phyloP scores from a whole-genome alignment of 2,329 filamentous ascomycete species.

The Lachnellula subtilissima region DNA sequence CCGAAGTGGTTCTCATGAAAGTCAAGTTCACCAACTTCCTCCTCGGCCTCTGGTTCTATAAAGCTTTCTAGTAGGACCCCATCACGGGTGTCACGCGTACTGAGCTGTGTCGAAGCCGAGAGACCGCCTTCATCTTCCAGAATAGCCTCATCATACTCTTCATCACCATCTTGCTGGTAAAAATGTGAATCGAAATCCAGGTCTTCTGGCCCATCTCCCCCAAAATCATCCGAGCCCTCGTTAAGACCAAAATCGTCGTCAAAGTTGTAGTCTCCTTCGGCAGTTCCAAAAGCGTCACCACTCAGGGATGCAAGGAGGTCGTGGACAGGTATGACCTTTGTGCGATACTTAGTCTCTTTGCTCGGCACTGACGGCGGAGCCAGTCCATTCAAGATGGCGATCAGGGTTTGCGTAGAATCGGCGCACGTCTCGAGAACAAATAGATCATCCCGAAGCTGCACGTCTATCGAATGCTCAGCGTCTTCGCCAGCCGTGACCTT shows the following conservation, averaged over 20 bases:
- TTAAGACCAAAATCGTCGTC: conserved; percentile 55
- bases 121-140: conserved; percentile 34
- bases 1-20: conserved; percentile 78
- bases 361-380: conserved; percentile 79
- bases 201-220: conserved; percentile 37
- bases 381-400: conserved; percentile 72
- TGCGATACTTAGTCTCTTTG: conserved; percentile 79
- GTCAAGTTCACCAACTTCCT: conserved; percentile 57
- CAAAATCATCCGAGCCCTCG: conserved; percentile 41
- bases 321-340: conserved; percentile 77
- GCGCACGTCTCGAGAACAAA: conserved; percentile 92
- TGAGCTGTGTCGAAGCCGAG: conserved; percentile 24
- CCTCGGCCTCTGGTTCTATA: conserved; percentile 35
- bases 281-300: conserved; percentile 70
- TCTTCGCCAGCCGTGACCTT: conserved; percentile 52
- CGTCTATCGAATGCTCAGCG: conserved; percentile 63
- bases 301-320: conserved; percentile 89
- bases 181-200: conserved; percentile 43
- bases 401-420: conserved; percentile 91
- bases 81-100: conserved; percentile 39
- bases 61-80: conserved; percentile 42
- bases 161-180: conserved; percentile 37
- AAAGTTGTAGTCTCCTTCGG: conserved; percentile 58
- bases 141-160: conserved; percentile 25
- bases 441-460: conserved; percentile 80